Evolutionary conservation across 768 basidiomycete genomes (phyloP), one percentile per base, ranked within the genome.

Genomic region (Lactarius quietus): DNA sequence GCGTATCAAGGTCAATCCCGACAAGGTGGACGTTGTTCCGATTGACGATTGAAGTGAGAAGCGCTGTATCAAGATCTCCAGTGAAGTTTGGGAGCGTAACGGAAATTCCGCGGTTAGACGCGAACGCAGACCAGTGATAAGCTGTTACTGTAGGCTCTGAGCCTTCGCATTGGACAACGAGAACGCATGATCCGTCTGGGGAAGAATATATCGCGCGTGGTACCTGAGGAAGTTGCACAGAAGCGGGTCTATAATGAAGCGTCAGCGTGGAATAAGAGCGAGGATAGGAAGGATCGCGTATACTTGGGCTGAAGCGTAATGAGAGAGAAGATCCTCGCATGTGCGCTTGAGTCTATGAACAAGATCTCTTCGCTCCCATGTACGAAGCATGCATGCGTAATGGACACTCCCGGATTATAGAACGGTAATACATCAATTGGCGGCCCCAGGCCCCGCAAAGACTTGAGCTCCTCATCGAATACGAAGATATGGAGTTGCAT

Each of bases 81-180:
- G 68, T 61, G 18, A 74, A 64, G 0, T 68, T 65, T n/a, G 41
- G 41, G 41, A 43, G 41, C 20, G 41, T 68, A 0, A 84, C 69
- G 1, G 45, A 26, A n/a, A 79, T 80, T 20, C 84, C 85, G 15
- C 75, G 70, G 0, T 77, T 74, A 0, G 82, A 80, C 4, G 85
- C 86, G 65, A 87, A 84, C 0, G 83, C 82, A 9, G 72, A 74
- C 82, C 81, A 84, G 67, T 86, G 86, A 66, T 81, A 84, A 0
- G 80, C 79, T 2, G 74, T 76, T 3, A 82, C 45, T 57, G 57
- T 43, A 10, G n/a, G 14, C 17, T 35, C 29, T 2, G 3, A 18
- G 12, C 64, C 29, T 23, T 26, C 51, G 9, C 67, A 28, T n/a
- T 77, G 74, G 4, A 75, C 66, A 2, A 78, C 71, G 38, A 85